phyloP scores from a whole-genome alignment of 352 stramenopile genomes.

The Albugo candida region DNA sequence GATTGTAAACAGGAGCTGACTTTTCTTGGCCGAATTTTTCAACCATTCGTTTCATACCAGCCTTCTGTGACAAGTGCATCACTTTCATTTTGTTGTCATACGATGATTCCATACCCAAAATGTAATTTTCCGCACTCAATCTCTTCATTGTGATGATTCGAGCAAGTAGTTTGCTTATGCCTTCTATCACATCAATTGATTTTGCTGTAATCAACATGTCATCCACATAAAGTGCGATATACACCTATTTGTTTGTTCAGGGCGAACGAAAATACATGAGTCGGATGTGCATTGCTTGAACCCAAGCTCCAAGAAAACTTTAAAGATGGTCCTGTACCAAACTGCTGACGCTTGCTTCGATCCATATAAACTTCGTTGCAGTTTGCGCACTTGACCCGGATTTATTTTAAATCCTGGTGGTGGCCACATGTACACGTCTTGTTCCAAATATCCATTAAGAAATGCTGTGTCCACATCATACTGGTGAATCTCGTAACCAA shows the following conservation, averaged over 20 bases:
- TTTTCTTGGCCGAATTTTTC: background rate
- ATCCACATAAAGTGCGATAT: conserved; percentile 8
- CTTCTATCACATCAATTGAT: conserved; percentile 1
- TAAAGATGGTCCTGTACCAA: conserved; percentile 12
- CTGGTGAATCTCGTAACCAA: background rate
- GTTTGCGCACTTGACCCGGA: background rate
- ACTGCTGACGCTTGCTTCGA: conserved; percentile 7
- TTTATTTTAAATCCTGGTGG: background rate
- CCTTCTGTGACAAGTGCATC: conserved; percentile 9
- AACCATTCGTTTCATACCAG: conserved; percentile 8
- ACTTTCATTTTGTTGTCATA: no score
- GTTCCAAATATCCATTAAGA: background rate
- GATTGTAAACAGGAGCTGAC: no score
- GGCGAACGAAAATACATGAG: conserved; percentile 10
- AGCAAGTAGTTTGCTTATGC: conserved; percentile 4
- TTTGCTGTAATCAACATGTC: conserved; percentile 7
- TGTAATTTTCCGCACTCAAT: no score
- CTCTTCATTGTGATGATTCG: no score
- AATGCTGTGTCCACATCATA: background rate
- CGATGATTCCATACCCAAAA: no score
- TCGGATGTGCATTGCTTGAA: conserved; percentile 5
- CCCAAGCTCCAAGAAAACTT: conserved; percentile 3
- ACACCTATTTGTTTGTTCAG: conserved; percentile 1
- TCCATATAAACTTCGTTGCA: conserved; percentile 6
- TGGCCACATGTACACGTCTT: background rate